Evolutionary conservation across 2,329 filamentous ascomycete species (phyloP).

Genomic region (Davidsoniella virescens): DNA sequence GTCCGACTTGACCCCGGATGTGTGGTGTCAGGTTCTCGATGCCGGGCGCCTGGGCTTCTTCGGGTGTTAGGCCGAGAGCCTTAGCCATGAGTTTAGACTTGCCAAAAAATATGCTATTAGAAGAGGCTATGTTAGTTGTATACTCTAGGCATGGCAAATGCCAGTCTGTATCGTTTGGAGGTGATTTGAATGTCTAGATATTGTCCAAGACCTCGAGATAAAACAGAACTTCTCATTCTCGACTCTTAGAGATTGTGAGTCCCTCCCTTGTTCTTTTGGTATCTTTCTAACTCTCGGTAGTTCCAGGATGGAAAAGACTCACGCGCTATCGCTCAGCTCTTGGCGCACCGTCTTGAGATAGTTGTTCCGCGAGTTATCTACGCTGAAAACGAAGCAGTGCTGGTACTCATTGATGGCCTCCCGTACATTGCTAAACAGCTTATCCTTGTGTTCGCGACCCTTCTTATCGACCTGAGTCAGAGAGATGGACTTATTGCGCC

Average conservation of each 20-base stretch:
- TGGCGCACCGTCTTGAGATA: slow-evolving; percentile 82
- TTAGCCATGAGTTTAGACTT: slow-evolving; percentile 99
- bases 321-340: slow-evolving; percentile 75
- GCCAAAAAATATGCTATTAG: slow-evolving; percentile 76
- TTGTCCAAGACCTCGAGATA: too few relatives aligned
- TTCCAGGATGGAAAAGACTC: slow-evolving; percentile 18
- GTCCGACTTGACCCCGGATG: slow-evolving; percentile 68
- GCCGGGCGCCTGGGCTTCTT: slow-evolving; percentile 67
- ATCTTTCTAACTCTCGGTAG: too few relatives aligned
- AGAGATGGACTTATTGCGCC: slow-evolving; percentile 77
- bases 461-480: slow-evolving; percentile 88
- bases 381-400: slow-evolving; percentile 81
- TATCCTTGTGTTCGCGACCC: slow-evolving; percentile 76
- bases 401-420: slow-evolving; percentile 72
- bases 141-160: too few relatives aligned
- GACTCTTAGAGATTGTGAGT: too few relatives aligned
- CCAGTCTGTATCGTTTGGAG: too few relatives aligned
- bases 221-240: too few relatives aligned
- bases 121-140: too few relatives aligned
- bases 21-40: slow-evolving; percentile 52
- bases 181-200: too few relatives aligned
- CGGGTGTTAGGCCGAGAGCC: slow-evolving; percentile 64
- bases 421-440: slow-evolving; percentile 77
- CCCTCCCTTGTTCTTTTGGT: too few relatives aligned
- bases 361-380: slow-evolving; percentile 97